Conservation (phyloP, 2,329 filamentous ascomycete species). For the Torrubiellomyces zombiae region DNA sequence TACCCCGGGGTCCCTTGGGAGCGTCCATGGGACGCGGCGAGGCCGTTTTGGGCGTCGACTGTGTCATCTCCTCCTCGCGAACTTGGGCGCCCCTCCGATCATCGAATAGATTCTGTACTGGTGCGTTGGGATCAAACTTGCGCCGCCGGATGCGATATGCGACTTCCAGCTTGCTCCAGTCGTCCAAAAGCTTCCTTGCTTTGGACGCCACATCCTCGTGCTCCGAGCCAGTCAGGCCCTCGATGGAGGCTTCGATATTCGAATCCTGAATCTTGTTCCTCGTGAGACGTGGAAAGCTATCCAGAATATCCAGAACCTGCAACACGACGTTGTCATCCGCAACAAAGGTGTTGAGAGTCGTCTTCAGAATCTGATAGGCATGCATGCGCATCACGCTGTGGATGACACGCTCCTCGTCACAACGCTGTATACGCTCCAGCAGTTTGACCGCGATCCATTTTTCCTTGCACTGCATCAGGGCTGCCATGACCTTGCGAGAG, state of each 20-base stretch:
- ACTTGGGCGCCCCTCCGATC: constrained; percentile 37
- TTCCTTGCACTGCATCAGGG: constrained; percentile 94
- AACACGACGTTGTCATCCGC: constrained; percentile 82
- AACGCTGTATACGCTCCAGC: constrained; percentile 71
- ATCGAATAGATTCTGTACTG: constrained; percentile 39
- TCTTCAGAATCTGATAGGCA: constrained; percentile 88
- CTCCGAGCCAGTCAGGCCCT: constrained; percentile 47
- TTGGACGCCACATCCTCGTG: constrained; percentile 61
- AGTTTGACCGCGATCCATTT: constrained; percentile 98
- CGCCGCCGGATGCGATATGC: constrained; percentile 87
- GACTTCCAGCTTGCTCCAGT: constrained; percentile 79
- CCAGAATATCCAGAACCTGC: constrained; percentile 78
- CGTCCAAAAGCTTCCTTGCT: constrained; percentile 55
- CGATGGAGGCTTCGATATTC: constrained; percentile 74
- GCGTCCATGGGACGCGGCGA: constrained; percentile 31
- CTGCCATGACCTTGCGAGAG: constrained; percentile 88
- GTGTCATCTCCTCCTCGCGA: constrained; percentile 22
- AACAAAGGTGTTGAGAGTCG: constrained; percentile 66
- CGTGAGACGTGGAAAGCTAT: constrained; percentile 76
- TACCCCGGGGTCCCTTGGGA: constrained; percentile 45
- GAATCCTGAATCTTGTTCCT: constrained; percentile 95
- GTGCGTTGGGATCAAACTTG: constrained; percentile 58
- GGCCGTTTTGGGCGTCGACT: constrained; percentile 21
- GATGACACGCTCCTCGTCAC: constrained; percentile 71
- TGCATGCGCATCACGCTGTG: constrained; percentile 91